phyloP scores from a whole-genome alignment of 2,329 filamentous ascomycete genomes.

The Fusarium mexicanum region DNA sequence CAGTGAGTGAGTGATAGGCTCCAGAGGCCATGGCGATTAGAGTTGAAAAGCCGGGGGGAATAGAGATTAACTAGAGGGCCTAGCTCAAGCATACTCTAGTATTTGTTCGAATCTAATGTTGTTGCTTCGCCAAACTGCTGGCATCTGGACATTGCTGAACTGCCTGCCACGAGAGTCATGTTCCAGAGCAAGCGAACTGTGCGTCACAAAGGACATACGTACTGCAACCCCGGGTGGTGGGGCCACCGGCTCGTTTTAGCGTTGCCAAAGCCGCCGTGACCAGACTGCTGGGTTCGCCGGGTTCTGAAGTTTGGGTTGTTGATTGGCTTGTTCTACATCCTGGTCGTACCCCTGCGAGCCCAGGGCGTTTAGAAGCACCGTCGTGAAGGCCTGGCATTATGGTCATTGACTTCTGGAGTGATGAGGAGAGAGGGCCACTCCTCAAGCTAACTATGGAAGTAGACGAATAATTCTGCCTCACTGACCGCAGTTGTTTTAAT shows the following conservation, averaged over 20 bases:
- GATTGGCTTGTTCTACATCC: constrained; percentile 35
- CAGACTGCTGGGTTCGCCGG: constrained; percentile 48
- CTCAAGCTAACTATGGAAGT: constrained; percentile 20
- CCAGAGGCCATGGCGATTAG: not conserved
- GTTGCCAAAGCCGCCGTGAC: constrained; percentile 47
- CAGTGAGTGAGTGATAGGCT: not conserved
- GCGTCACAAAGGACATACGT: constrained; percentile 20
- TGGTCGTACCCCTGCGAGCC: constrained; percentile 19
- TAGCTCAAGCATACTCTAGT: not conserved
- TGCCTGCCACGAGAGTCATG: not conserved
- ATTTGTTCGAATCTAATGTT: not conserved
- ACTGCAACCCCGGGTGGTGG: constrained; percentile 39
- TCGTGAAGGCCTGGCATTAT: constrained; percentile 8
- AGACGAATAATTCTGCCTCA: constrained; percentile 5
- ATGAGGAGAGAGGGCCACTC: constrained; percentile 8
- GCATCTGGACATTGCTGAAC: not conserved
- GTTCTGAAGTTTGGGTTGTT: constrained; percentile 29
- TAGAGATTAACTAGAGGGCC: not conserved
- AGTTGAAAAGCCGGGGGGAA: not conserved
- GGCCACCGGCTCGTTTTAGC: constrained; percentile 43
- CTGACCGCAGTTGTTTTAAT: not conserved
- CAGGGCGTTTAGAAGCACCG: constrained; percentile 34
- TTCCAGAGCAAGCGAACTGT: constrained; percentile 12
- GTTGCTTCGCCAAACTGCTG: not conserved
- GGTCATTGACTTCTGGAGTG: not conserved